Percentiles rank a stretch among this genome's conserved stretches.
phyloP scores from a whole-genome alignment of 495 filamentous ascomycete species.

The Cladorrhinum samala region DNA sequence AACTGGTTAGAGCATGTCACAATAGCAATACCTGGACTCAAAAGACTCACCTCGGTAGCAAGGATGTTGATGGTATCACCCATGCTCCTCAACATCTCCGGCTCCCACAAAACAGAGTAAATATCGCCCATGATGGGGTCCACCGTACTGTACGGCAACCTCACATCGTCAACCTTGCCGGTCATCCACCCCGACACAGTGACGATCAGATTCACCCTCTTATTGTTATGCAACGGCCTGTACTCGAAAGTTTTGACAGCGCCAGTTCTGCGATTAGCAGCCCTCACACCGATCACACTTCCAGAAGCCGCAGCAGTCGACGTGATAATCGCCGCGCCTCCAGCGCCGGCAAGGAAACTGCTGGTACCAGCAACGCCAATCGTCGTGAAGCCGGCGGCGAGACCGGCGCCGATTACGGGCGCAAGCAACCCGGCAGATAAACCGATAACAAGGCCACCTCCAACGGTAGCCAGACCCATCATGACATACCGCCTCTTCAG shows the following conservation, averaged over 20 bases:
- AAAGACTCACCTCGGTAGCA: constrained; percentile 78
- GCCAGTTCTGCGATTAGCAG: constrained; percentile 79
- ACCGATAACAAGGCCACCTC: constrained; percentile 91
- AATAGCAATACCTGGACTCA: too few relatives aligned
- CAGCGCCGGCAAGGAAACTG: constrained; percentile 83
- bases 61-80: constrained; percentile 97
- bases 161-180: constrained; percentile 93
- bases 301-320: constrained; percentile 83
- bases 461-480: constrained; percentile 96
- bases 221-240: constrained; percentile 93
- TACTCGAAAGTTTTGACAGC: constrained; percentile 96
- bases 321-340: constrained; percentile 90
- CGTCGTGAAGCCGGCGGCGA: constrained; percentile 91
- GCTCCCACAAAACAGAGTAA: constrained; percentile 96
- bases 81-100: constrained; percentile 95
- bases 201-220: constrained; percentile 91
- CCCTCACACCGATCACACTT: constrained; percentile 74
- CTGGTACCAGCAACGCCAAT: constrained; percentile 88
- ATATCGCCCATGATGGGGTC: constrained; percentile 98
- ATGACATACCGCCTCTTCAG: constrained; percentile 79
- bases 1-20: too few relatives aligned
- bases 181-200: constrained; percentile 98
- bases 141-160: constrained; percentile 89
- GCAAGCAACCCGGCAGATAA: constrained; percentile 88
- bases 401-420: constrained; percentile 88